Conservation (phyloP, 257 asterid species). For the Buddleja alternifolia region DNA sequence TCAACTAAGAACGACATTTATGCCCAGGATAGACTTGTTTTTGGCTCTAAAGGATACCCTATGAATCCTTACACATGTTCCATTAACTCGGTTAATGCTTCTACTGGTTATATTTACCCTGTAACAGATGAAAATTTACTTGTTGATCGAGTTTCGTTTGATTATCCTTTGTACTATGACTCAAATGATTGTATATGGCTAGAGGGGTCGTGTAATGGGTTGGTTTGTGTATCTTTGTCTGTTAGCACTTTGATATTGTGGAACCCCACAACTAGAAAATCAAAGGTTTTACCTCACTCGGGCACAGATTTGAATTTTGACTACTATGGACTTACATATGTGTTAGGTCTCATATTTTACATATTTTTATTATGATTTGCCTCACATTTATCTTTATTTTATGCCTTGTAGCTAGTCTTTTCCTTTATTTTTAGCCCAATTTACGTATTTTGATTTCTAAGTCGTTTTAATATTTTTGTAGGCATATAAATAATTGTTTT, state of each 20-base stretch:
- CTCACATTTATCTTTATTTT: no score
- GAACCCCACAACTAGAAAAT: constrained; percentile 30
- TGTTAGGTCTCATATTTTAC: no score
- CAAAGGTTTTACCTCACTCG: constrained; percentile 15
- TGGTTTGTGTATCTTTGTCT: constrained; percentile 25
- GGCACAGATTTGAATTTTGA: constrained; percentile 2
- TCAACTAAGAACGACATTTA: constrained; percentile 19
- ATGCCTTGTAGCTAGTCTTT: no score
- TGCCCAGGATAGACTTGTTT: constrained; percentile 15
- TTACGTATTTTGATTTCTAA: no score
- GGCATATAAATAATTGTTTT: no score
- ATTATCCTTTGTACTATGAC: constrained; percentile 15
- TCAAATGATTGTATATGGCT: constrained; percentile 3
- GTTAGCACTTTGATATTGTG: constrained; percentile 25
- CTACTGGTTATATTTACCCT: constrained; percentile 17
- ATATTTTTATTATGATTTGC: no score
- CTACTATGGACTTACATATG: constrained; percentile 5
- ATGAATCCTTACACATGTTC: constrained; percentile 26
- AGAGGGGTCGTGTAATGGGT: constrained; percentile 35
- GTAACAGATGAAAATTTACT: not conserved
- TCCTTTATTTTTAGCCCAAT: no score
- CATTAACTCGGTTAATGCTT: constrained; percentile 3
- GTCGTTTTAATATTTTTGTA: no score
- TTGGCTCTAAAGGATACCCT: constrained; percentile 11
- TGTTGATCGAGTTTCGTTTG: constrained; percentile 30